A percentile compares a stretch with the other conserved stretches of the same genome.
Evolutionary conservation across 352 stramenopile species (phyloP).

Genomic region (Globisporangium mamillatum): DNA sequence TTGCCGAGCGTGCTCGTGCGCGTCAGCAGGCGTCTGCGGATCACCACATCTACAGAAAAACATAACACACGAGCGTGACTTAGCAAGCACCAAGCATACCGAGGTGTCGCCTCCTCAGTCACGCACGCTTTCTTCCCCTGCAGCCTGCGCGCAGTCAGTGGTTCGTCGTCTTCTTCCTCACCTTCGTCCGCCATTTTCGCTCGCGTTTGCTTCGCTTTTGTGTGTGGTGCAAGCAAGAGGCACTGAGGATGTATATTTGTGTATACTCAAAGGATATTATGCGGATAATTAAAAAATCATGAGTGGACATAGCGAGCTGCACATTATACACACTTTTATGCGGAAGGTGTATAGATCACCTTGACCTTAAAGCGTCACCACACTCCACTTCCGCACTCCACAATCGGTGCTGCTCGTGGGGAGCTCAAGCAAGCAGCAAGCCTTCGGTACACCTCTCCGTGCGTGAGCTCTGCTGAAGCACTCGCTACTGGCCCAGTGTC

Average conservation of each 20-base stretch:
- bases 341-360: not conserved
- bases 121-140: not conserved
- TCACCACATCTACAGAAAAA: slow-evolving; percentile 49
- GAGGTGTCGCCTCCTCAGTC: too few species aligned
- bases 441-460: not conserved
- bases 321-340: not conserved
- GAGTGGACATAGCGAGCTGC: not conserved
- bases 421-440: not conserved
- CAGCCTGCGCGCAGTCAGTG: not conserved
- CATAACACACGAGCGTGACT: not conserved
- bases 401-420: not conserved
- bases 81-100: not conserved
- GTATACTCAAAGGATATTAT: not conserved
- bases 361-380: not conserved
- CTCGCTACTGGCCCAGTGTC: not conserved
- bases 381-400: not conserved
- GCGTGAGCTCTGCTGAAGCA: not conserved
- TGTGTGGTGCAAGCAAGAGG: not conserved
- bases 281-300: not conserved
- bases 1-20: slow-evolving; percentile 80
- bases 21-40: slow-evolving; percentile 72
- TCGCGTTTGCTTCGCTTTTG: slow-evolving; percentile 3
- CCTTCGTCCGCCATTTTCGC: slow-evolving; percentile 57
- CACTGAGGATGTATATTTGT: too few species aligned
- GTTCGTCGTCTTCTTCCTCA: slow-evolving; percentile 12